Conservation (phyloP, 1,284 basidiomycete genomes). For the Leccinum glutinopallens region DNA sequence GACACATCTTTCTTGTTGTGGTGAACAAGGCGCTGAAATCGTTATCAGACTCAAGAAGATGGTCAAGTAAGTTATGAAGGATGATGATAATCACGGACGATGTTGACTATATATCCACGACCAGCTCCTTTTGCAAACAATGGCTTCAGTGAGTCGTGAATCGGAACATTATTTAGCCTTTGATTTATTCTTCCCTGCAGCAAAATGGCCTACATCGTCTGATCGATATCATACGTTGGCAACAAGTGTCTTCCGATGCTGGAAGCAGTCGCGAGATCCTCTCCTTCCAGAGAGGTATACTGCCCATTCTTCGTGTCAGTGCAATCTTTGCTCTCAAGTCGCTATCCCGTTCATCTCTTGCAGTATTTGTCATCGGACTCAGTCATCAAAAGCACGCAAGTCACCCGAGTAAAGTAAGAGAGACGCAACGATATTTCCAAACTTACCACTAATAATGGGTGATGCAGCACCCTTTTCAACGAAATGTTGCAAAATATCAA, state of each 20-base stretch:
- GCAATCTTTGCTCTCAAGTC: constrained; percentile 1
- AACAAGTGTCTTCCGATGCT: constrained; percentile 43
- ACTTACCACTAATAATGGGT: constrained; percentile 9
- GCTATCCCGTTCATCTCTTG: constrained; percentile 3
- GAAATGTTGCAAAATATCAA: constrained; percentile 55
- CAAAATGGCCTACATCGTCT: constrained; percentile 55
- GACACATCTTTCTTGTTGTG: constrained; percentile 15
- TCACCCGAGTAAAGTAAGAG: constrained; percentile 56
- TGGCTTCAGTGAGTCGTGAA: constrained; percentile 42
- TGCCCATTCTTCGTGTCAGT: constrained; percentile 59
- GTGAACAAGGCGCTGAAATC: neutral
- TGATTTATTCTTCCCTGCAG: constrained; percentile 32
- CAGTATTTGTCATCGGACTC: constrained; percentile 67
- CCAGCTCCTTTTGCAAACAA: constrained; percentile 46
- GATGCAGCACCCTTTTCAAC: constrained; percentile 52
- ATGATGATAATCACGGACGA: neutral
- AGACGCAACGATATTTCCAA: no score
- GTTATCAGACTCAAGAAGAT: constrained; percentile 48
- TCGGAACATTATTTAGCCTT: no score
- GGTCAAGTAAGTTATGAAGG: constrained; percentile 46
- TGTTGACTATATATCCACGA: constrained; percentile 8
- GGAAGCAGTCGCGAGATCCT: constrained; percentile 39
- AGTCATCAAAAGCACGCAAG: constrained; percentile 61
- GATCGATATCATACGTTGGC: constrained; percentile 52
- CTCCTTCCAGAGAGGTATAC: constrained; percentile 62